Percentiles rank a stretch among this genome's conserved stretches.
phyloP scores from a whole-genome alignment of 2,329 filamentous ascomycete genomes.

The Exophiala sp. region DNA sequence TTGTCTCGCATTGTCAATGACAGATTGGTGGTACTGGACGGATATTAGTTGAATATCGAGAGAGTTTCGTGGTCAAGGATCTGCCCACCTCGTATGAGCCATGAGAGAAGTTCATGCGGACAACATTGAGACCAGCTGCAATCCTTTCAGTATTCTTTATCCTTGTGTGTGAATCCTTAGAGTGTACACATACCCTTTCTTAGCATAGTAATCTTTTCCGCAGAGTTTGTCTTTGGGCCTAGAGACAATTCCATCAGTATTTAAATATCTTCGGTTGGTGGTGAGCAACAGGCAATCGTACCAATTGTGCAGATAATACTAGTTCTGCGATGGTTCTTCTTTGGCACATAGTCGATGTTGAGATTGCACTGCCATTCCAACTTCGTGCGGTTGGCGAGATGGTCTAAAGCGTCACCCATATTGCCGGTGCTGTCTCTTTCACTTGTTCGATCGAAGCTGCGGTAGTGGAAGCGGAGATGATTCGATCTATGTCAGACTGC shows the following conservation, averaged over 20 bases:
- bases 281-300: constrained; percentile 34
- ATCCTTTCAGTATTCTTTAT: constrained; percentile 19
- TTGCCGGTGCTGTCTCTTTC: constrained; percentile 10
- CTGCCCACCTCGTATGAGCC: constrained; percentile 66
- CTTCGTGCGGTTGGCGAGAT: constrained; percentile 71
- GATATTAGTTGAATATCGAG: constrained; percentile 16
- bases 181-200: constrained; percentile 52
- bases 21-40: constrained; percentile 82
- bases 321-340: constrained; percentile 87
- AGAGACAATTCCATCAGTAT: constrained; percentile 7
- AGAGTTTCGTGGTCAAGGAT: not conserved
- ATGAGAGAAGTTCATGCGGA: constrained; percentile 99
- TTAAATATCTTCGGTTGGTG: not conserved
- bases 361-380: constrained; percentile 69
- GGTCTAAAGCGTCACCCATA: constrained; percentile 73
- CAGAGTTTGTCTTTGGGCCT: constrained; percentile 96
- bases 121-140: constrained; percentile 83
- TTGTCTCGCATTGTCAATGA: constrained; percentile 89
- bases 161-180: not conserved
- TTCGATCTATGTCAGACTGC: constrained; percentile 12
- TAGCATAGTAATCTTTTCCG: constrained; percentile 92
- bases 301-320: constrained; percentile 99
- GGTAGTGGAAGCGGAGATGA: constrained; percentile 8
- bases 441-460: constrained; percentile 1
- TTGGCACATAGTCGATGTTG: constrained; percentile 80